phyloP scores from a whole-genome alignment of 2,329 filamentous ascomycete genomes.

The Alternaria rosae region DNA sequence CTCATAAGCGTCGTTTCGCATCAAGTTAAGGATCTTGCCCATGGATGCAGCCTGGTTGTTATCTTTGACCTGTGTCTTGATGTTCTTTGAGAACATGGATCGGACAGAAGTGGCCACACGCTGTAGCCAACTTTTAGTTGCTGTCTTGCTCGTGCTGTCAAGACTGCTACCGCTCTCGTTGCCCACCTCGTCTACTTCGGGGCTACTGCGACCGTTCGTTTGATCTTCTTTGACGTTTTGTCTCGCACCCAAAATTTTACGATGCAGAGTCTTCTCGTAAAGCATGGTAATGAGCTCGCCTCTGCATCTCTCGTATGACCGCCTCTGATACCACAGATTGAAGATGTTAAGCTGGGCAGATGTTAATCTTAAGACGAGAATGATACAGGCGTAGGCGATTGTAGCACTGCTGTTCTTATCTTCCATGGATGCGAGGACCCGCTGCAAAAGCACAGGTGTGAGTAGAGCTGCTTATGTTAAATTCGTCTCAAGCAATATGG shows the following conservation, averaged over 20 bases:
- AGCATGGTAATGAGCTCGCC: constrained; percentile 88
- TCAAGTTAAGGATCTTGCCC: constrained; percentile 88
- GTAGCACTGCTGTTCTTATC: constrained; percentile 62
- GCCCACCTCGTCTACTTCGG: constrained; percentile 16
- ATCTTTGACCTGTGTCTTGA: constrained; percentile 36
- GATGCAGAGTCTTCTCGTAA: constrained; percentile 76
- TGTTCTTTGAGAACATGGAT: constrained; percentile 27
- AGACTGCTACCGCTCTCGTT: constrained; percentile 22
- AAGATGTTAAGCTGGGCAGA: constrained; percentile 72
- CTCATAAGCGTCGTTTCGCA: constrained; percentile 83
- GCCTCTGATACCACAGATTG: constrained; percentile 80
- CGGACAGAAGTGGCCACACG: constrained; percentile 18
- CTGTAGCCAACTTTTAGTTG: constrained; percentile 9
- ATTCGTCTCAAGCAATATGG: background rate
- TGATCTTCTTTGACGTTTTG: constrained; percentile 40
- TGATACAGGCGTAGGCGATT: constrained; percentile 70
- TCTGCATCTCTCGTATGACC: constrained; percentile 81
- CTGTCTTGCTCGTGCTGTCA: constrained; percentile 6
- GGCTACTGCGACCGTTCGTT: constrained; percentile 25
- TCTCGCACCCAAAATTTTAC: constrained; percentile 61
- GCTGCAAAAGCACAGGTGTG: constrained; percentile 74
- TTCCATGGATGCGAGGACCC: constrained; percentile 72
- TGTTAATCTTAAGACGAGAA: constrained; percentile 67
- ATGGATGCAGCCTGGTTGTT: constrained; percentile 73
- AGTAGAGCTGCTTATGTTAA: constrained; percentile 46